Evolutionary conservation across 2,329 filamentous ascomycete species (phyloP).

Genomic region (Aureobasidium sp.): DNA sequence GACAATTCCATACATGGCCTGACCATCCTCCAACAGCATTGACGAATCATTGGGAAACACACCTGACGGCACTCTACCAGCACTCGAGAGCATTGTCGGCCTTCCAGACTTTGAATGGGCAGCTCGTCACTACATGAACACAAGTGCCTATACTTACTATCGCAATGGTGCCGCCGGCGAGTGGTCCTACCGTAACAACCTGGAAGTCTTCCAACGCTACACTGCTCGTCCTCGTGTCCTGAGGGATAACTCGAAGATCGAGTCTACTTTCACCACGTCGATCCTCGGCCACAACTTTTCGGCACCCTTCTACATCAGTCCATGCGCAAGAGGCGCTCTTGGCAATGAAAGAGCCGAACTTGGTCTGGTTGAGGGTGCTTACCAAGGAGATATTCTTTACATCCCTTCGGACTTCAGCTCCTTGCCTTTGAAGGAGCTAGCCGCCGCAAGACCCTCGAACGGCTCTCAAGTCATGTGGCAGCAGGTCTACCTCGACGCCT

Average conservation of each 20-base stretch:
- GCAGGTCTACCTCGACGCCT: conserved; percentile 31
- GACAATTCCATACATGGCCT: background rate
- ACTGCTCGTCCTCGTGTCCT: conserved; percentile 22
- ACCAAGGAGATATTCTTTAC: conserved; percentile 42
- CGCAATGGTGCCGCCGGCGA: conserved; percentile 24
- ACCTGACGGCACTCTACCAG: conserved; percentile 21
- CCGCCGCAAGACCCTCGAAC: conserved; percentile 19
- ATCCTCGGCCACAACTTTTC: conserved; percentile 80
- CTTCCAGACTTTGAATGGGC: conserved; percentile 27
- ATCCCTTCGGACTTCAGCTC: conserved; percentile 34
- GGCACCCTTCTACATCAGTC: conserved; percentile 89
- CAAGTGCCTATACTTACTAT: conserved; percentile 24
- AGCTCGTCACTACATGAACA: conserved; percentile 33
- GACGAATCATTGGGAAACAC: conserved; percentile 21
- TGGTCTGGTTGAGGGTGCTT: conserved; percentile 44
- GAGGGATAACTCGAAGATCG: conserved; percentile 19
- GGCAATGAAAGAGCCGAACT: conserved; percentile 64
- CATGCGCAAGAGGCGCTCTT: conserved; percentile 86
- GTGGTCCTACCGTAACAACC: conserved; percentile 23
- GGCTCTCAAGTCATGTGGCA: conserved; percentile 39
- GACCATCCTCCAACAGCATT: conserved; percentile 17
- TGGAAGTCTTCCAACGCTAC: conserved; percentile 23
- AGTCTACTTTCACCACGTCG: conserved; percentile 47
- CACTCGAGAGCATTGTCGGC: conserved; percentile 20
- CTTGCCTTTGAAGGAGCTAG: conserved; percentile 27